Conservation (phyloP, 164 flowering plant species). For the Euptelea pleiosperma region DNA sequence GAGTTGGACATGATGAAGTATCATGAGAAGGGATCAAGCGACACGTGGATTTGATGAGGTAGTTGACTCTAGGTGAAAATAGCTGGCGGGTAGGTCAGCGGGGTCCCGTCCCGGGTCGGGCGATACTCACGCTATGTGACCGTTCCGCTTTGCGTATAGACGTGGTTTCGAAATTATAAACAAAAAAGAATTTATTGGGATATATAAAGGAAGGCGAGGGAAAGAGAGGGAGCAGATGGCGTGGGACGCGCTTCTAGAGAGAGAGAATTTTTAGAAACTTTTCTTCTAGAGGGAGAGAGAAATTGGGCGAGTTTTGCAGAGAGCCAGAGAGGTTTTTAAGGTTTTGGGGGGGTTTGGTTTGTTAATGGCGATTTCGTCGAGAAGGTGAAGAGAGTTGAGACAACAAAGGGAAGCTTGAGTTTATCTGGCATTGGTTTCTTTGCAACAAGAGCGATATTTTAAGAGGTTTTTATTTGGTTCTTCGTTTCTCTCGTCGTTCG, state of each 20-base stretch:
- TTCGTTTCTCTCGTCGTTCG: constrained; percentile 10
- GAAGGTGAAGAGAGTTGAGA: constrained; percentile 10
- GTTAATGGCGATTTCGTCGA: constrained; percentile 24
- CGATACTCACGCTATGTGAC: constrained; percentile 3
- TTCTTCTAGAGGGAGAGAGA: neutral
- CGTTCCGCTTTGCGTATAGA: constrained; percentile 15
- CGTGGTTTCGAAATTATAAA: constrained; percentile 16
- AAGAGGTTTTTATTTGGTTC: neutral
- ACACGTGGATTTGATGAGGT: constrained; percentile 8
- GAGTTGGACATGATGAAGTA: neutral
- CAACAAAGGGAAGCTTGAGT: constrained; percentile 13
- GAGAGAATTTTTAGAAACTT: neutral
- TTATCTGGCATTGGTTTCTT: constrained; percentile 6
- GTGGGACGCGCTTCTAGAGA: neutral
- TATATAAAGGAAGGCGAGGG: neutral
- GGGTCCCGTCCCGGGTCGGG: constrained; percentile 4
- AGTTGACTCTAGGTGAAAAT: constrained; percentile 13
- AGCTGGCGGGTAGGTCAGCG: constrained; percentile 22
- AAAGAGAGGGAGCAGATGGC: neutral
- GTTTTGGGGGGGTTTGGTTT: neutral
- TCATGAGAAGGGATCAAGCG: neutral
- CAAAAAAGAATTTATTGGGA: neutral
- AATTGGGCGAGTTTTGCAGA: neutral
- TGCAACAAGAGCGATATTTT: neutral
- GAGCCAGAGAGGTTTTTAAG: neutral